Base-by-base conservation (phyloP, 495 filamentous ascomycete species). In the Trichodelitschia bisporula region DNA sequence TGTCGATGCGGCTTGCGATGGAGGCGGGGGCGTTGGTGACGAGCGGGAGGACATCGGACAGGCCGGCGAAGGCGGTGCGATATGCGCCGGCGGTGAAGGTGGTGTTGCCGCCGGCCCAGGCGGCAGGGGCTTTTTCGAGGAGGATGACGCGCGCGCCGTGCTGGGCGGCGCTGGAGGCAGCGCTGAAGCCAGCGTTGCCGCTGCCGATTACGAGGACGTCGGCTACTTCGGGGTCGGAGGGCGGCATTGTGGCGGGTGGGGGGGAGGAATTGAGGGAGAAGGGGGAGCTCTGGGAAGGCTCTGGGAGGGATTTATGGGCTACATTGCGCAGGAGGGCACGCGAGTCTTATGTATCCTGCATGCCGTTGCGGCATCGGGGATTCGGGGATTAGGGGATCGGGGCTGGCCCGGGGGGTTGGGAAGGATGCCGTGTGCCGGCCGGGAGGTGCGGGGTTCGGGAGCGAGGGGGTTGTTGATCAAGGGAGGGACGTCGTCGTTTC, bases 61-160 rank as follows among this genome's bases (percentile, higher is more conserved):
- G 39, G 0, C 64, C 62, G 10, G 41, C 26, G 34, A 62, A 58
- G 4, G 41, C 48, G 4, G 55, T 61, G 3, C 66, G 52, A 36
- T 56, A 62, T 4, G 62, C 63, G 2, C 61, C 66, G 0, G 64
- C 64, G 3, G 64, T 69, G 46, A 66, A 69, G 32, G 57, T 64
- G 8, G 48, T 51, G 36, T 71, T 69, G 3, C 66, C 64, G 6
- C 64, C 64, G 0, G 60, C 60, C 54, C 61, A 64, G 2, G 49
- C 35, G 19, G 48, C 29, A 3, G 62, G 62, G 27, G 51, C 54
- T 44, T 61, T 63, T 35, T 68, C 64, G 23, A 68, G 51, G 10
- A 62, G 31, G 11, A 64, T 50, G 2, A 39, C 20, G 6, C 30
- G 26, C 8, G 49, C 48, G 17, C 50, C 48, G 31, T 37, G 19